Evolutionary conservation across 129 eudicot genomes (phyloP).

Genomic region (Chrysanthemum lavandulifolium): DNA sequence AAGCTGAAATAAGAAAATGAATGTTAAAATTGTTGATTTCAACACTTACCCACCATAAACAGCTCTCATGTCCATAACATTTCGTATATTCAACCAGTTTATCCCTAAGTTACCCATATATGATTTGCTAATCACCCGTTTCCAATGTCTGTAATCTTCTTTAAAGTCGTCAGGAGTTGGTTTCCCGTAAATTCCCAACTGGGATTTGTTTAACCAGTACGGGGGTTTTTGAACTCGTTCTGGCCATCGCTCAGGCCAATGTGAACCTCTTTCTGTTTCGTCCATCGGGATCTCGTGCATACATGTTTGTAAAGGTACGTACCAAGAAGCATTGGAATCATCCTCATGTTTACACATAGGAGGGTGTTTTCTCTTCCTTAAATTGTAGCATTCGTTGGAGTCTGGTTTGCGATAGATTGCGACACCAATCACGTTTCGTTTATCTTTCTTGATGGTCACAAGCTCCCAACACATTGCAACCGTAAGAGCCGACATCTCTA

Average conservation of each 20-base stretch:
- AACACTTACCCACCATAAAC: slow-evolving; percentile 74
- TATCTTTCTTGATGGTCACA: slow-evolving; percentile 69
- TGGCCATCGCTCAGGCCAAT: slow-evolving; percentile 81
- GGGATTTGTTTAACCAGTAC: slow-evolving; percentile 62
- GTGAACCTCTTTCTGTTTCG: slow-evolving; percentile 62
- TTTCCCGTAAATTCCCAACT: slow-evolving; percentile 61
- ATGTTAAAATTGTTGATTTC: background rate
- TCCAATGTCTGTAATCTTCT: slow-evolving; percentile 70
- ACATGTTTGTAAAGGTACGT: slow-evolving; percentile 67
- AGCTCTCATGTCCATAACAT: slow-evolving; percentile 95
- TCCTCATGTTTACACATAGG: slow-evolving; percentile 66
- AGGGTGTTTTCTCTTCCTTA: slow-evolving; percentile 49
- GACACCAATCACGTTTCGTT: slow-evolving; percentile 50
- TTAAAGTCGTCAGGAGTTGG: slow-evolving; percentile 58
- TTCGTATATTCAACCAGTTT: slow-evolving; percentile 67
- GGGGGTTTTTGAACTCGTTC: slow-evolving; percentile 53
- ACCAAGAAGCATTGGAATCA: slow-evolving; percentile 87
- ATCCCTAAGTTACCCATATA: slow-evolving; percentile 65
- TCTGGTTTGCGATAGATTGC: slow-evolving; percentile 74
- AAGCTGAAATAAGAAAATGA: slow-evolving; percentile 5
- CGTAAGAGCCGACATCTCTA: slow-evolving; percentile 74
- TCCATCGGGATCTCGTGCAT: slow-evolving; percentile 57
- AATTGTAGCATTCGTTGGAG: slow-evolving; percentile 67
- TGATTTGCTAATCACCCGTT: slow-evolving; percentile 40
- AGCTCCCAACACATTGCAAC: slow-evolving; percentile 91